A percentile compares a stretch with the other conserved stretches of the same genome.
Conservation (phyloP, 1,284 basidiomycete genomes). For the Phlebopus sp. region DNA sequence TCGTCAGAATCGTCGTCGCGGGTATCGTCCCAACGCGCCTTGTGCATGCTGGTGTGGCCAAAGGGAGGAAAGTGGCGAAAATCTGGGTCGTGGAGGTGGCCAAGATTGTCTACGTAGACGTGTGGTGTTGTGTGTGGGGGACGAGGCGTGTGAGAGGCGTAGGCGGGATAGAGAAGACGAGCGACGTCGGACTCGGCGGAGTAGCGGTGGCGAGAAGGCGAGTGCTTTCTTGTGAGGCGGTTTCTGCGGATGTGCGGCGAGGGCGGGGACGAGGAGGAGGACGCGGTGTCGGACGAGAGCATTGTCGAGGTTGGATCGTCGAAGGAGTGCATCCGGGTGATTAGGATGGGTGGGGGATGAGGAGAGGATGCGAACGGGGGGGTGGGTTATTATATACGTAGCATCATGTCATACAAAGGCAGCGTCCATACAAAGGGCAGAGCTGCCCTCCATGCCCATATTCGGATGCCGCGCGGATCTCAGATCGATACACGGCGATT, state of each 20-base stretch:
- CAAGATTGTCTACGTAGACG: conserved; percentile 58
- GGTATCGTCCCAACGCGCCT: conserved; percentile 25
- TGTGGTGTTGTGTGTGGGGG: conserved; percentile 29
- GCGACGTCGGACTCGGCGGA: conserved; percentile 44
- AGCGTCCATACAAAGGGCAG: conserved; percentile 24
- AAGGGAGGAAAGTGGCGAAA: conserved; percentile 57
- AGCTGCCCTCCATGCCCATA: conserved; percentile 19
- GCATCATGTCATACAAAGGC: conserved; percentile 24
- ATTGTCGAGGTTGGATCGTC: conserved; percentile 9
- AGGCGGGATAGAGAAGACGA: conserved; percentile 62
- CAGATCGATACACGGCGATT: conserved; percentile 30
- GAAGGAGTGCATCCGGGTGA: background rate
- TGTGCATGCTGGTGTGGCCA: conserved; percentile 23
- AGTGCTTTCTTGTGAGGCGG: conserved; percentile 22
- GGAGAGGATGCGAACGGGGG: conserved; percentile 5
- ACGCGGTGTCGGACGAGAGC: conserved; percentile 20
- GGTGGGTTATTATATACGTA: conserved; percentile 35
- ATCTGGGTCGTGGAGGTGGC: conserved; percentile 66
- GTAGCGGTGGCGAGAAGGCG: conserved; percentile 24
- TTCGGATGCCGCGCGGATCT: conserved; percentile 23
- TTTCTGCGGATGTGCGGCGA: conserved; percentile 20
- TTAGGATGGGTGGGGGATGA: conserved; percentile 9
- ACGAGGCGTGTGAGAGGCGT: conserved; percentile 40
- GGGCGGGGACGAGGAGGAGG: conserved; percentile 19
- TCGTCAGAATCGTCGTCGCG: conserved; percentile 33